A percentile compares a stretch with the other conserved stretches of the same genome.
phyloP scores from a whole-genome alignment of 2,329 filamentous ascomycete genomes.

The Monilinia fructigena region DNA sequence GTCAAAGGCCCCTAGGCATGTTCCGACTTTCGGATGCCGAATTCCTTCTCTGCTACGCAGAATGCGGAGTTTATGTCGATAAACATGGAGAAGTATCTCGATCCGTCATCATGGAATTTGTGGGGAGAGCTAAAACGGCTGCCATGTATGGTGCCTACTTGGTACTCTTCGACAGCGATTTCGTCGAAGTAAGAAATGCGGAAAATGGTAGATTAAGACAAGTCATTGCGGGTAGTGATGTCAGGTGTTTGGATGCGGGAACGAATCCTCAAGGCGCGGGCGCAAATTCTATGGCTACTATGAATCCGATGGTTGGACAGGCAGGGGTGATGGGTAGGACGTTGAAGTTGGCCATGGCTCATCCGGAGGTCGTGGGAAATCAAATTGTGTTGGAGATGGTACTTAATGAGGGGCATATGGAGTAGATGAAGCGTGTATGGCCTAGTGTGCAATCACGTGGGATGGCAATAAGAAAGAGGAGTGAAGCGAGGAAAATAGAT shows the following conservation, averaged over 20 bases:
- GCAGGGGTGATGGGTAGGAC: slow-evolving; percentile 58
- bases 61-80: slow-evolving; percentile 96
- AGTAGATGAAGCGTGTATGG: slow-evolving; percentile 26
- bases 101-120: slow-evolving; percentile 96
- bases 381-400: slow-evolving; percentile 92
- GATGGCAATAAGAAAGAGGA: not conserved
- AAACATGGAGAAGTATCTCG: slow-evolving; percentile 95
- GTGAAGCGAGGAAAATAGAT: not conserved
- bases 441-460: not conserved
- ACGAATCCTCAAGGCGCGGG: slow-evolving; percentile 54
- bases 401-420: slow-evolving; percentile 76
- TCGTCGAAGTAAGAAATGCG: slow-evolving; percentile 94
- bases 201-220: slow-evolving; percentile 92
- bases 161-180: slow-evolving; percentile 91
- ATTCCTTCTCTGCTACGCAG: slow-evolving; percentile 90
- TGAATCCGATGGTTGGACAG: slow-evolving; percentile 29
- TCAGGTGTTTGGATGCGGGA: slow-evolving; percentile 86
- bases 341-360: slow-evolving; percentile 93
- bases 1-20: slow-evolving; percentile 89
- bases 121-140: slow-evolving; percentile 83
- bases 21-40: slow-evolving; percentile 90
- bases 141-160: slow-evolving; percentile 91
- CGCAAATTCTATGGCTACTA: slow-evolving; percentile 40
- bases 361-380: slow-evolving; percentile 79
- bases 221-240: slow-evolving; percentile 88